phyloP scores from a whole-genome alignment of 1,284 basidiomycete species.

The Trichosporon faecale region DNA sequence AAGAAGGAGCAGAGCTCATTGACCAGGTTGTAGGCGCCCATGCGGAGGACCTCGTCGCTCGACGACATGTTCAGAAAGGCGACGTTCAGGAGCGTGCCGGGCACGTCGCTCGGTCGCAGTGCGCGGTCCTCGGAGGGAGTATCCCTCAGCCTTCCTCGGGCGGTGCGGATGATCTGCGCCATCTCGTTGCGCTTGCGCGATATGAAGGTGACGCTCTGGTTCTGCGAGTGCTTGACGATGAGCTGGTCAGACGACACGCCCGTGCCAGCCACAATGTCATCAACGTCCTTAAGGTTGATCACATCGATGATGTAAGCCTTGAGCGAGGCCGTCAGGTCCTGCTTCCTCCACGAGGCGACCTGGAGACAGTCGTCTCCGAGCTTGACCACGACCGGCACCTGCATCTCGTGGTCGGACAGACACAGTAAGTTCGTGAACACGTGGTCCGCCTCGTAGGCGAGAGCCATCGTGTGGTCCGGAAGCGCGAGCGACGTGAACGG shows the following conservation, averaged over 20 bases:
- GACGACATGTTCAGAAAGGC: constrained; percentile 72
- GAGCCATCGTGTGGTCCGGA: constrained; percentile 44
- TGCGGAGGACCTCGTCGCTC: constrained; percentile 69
- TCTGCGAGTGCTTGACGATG: constrained; percentile 62
- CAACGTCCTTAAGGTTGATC: constrained; percentile 60
- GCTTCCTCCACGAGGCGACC: constrained; percentile 46
- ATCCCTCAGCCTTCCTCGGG: constrained; percentile 43
- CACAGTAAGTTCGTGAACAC: constrained; percentile 46
- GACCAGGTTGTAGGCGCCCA: constrained; percentile 72
- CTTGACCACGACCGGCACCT: constrained; percentile 47
- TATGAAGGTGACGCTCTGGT: constrained; percentile 41
- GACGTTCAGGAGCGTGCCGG: constrained; percentile 75
- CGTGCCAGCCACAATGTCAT: constrained; percentile 76
- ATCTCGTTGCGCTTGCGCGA: constrained; percentile 62
- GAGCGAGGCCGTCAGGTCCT: constrained; percentile 36
- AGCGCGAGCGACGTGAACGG: constrained; percentile 56
- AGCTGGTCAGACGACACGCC: constrained; percentile 74
- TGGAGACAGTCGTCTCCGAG: constrained; percentile 45
- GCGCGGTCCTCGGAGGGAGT: constrained; percentile 63
- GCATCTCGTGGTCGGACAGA: constrained; percentile 45
- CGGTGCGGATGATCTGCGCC: constrained; percentile 54
- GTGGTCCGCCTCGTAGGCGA: constrained; percentile 45
- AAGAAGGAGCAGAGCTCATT: constrained; percentile 73
- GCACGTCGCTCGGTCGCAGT: constrained; percentile 73
- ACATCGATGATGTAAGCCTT: constrained; percentile 50